phyloP scores from a whole-genome alignment of 2,329 filamentous ascomycete species.

The Fusarium haematococcum region DNA sequence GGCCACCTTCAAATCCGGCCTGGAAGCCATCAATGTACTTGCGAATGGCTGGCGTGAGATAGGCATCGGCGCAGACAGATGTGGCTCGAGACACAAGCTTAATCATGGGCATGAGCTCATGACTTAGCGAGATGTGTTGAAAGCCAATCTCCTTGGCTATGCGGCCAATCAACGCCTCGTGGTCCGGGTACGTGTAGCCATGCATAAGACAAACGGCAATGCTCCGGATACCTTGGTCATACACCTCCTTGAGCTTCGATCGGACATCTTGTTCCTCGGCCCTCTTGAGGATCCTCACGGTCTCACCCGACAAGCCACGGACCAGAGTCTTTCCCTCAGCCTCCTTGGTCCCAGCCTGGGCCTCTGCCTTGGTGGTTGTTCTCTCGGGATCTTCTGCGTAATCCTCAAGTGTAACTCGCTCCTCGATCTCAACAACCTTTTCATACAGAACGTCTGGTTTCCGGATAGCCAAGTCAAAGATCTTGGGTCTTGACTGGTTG shows the following conservation, averaged over 20 bases:
- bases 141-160: conserved; percentile 82
- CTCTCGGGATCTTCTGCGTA: conserved; percentile 88
- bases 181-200: conserved; percentile 88
- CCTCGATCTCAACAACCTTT: conserved; percentile 87
- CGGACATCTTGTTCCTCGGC: conserved; percentile 67
- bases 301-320: conserved; percentile 75
- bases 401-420: conserved; percentile 90
- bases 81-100: conserved; percentile 57
- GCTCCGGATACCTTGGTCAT: conserved; percentile 77
- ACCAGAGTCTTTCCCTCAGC: conserved; percentile 70
- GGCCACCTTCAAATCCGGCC: conserved; percentile 81
- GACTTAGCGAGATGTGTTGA: conserved; percentile 75
- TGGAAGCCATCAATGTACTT: conserved; percentile 77
- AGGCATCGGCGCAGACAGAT: conserved; percentile 58
- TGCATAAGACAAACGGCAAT: conserved; percentile 94
- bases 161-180: conserved; percentile 82
- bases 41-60: conserved; percentile 57
- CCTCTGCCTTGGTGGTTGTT: conserved; percentile 65
- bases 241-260: conserved; percentile 71
- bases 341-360: conserved; percentile 60
- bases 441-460: conserved; percentile 91
- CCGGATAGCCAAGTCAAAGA: conserved; percentile 89
- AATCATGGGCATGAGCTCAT: conserved; percentile 58
- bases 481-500: conserved; percentile 88
- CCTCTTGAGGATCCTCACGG: conserved; percentile 73